phyloP scores from a whole-genome alignment of 768 basidiomycete genomes.

The Leccinum variicolor region DNA sequence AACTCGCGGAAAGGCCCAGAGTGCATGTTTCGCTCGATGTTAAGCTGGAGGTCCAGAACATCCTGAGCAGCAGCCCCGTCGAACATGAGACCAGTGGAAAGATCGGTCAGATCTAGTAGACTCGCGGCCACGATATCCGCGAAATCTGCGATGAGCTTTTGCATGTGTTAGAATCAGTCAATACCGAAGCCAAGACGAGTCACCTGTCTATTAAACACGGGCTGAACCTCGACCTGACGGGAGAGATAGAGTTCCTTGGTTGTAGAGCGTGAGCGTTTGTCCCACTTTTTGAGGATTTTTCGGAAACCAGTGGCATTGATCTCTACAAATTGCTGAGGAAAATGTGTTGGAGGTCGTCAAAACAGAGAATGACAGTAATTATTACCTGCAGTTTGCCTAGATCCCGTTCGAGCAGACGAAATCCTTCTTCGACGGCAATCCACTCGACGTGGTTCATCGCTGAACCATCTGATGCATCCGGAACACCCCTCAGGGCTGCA shows the following conservation, averaged over 20 bases:
- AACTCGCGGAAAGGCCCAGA: constrained; percentile 83
- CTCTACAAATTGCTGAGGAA: constrained; percentile 86
- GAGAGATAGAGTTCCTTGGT: constrained; percentile 97
- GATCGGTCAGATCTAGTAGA: constrained; percentile 73
- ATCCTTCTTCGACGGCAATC: constrained; percentile 95
- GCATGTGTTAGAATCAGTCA: constrained; percentile 8
- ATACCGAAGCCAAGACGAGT: constrained; percentile 17
- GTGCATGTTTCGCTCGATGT: constrained; percentile 56
- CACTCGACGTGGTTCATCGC: constrained; percentile 75
- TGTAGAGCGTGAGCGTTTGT: constrained; percentile 90
- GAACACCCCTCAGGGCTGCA: constrained; percentile 66
- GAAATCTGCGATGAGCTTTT: constrained; percentile 88
- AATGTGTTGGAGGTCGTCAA: constrained; percentile 12
- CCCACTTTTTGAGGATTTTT: constrained; percentile 98
- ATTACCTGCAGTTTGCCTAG: constrained; percentile 89
- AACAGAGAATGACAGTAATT: constrained; percentile 9
- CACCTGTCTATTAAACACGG: constrained; percentile 93
- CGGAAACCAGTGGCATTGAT: constrained; percentile 96
- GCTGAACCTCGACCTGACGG: constrained; percentile 98
- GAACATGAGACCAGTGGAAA: constrained; percentile 70
- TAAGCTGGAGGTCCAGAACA: constrained; percentile 69
- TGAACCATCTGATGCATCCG: constrained; percentile 61
- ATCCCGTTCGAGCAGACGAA: constrained; percentile 90
- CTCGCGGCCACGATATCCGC: constrained; percentile 89
- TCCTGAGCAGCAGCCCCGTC: constrained; percentile 78